Evolutionary conservation across 108 stramenopile species (phyloP).

Genomic region (Cyclostephanos invisitatus): DNA sequence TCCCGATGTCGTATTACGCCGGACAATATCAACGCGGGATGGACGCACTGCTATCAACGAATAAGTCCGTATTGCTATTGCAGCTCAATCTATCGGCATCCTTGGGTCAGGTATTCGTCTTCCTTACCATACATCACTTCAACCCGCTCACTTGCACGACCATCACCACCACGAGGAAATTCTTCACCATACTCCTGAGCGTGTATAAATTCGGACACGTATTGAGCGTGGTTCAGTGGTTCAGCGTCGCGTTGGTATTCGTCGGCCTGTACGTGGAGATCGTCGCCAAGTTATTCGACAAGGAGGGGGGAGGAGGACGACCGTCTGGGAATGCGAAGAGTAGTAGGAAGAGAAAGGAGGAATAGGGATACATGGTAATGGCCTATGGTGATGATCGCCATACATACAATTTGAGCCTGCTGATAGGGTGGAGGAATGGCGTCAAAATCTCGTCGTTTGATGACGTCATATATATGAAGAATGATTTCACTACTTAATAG

Average conservation of each 20-base stretch:
- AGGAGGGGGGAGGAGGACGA: background rate
- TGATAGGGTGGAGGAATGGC: too few species aligned
- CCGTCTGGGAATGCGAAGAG: too few species aligned
- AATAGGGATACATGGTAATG: too few species aligned
- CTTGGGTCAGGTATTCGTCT: conserved; percentile 95
- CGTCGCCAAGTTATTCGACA: conserved; percentile 45
- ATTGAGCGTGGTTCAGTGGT: conserved; percentile 79
- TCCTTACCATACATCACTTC: conserved; percentile 90
- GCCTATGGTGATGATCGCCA: too few species aligned
- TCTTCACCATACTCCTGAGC: conserved; percentile 91
- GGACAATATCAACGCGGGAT: conserved; percentile 66
- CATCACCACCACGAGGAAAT: conserved; percentile 96
- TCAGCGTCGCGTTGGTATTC: conserved; percentile 76
- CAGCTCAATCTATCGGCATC: conserved; percentile 75
- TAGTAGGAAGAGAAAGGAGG: too few species aligned
- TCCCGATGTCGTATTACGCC: conserved; percentile 66
- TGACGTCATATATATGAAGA: too few species aligned
- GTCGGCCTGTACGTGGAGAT: conserved; percentile 80
- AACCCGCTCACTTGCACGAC: conserved; percentile 88
- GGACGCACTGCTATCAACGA: conserved; percentile 43
- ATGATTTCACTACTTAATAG: too few species aligned
- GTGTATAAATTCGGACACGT: conserved; percentile 91
- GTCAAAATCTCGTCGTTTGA: too few species aligned
- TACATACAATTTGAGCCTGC: too few species aligned
- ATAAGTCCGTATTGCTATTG: conserved; percentile 33